Base-by-base conservation (phyloP, 1,139 yeast genomes). In the Lodderomyces jiufengensis region DNA sequence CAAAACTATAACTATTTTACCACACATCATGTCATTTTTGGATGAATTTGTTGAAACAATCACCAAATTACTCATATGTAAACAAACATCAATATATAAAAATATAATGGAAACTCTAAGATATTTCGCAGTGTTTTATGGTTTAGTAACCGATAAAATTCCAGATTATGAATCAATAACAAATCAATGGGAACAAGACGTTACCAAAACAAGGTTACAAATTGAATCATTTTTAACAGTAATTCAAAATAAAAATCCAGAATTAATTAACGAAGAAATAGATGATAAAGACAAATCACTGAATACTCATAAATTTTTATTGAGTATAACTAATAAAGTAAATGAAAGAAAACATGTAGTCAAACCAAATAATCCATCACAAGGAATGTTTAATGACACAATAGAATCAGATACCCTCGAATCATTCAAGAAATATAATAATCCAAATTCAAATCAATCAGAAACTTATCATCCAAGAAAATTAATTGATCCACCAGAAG, bases 11-110 rank as follows among this genome's bases (percentile, higher is more conserved):
- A 36, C 65, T 5, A 48, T 62, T 3, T 57, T 77, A 15, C 84
- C 84, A 2, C 73, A 68, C 40, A 57, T 70, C 3, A 52, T 74
- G 34, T 52, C 63, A 6, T 59, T 67, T 28, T 52, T 77, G 39
- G 77, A 77, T 24, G 82, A 78, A 50, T 76, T 76, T 44, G 56
- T 77, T 11, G 74, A 67, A 31, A 57, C 59, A 31, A 41, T 75
- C 9, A 55, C 73, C 5, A 57, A 65, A 37, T 55, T 59, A 47
- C 41, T 57, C 33, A 22, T 71, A 40, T 54, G 61, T 49, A 54
- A 65, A 46, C 61, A 67, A 38, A 32, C 50, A 15, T 59, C 58
- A 11, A 57, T 67, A 3, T 59, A 55, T 36, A 48, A 54, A 13
- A 52, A 56, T 10, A 50, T 73, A 12, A 41, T 50, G 22, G 45